A percentile compares a stretch with the other conserved stretches of the same genome.
Conservation (phyloP, 2,329 filamentous ascomycete genomes). For the Tympanopsis confertula region DNA sequence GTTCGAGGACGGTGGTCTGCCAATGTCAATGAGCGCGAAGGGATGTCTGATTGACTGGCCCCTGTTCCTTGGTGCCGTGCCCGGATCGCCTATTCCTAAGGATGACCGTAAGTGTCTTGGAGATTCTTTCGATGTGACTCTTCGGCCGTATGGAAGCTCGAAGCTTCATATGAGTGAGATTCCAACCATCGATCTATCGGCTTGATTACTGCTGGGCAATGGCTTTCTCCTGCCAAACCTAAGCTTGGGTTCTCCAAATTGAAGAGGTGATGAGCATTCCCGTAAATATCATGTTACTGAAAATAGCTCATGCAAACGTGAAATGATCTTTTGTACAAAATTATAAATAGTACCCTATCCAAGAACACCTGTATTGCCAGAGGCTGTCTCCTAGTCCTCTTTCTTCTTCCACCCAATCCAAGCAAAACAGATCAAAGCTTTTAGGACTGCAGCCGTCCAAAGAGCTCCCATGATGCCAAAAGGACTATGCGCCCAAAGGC, state of each 20-base stretch:
- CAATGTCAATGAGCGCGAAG: not conserved
- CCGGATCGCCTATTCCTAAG: no score
- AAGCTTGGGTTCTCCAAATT: no score
- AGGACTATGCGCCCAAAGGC: slow-evolving; percentile 36
- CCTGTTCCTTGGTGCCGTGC: no score
- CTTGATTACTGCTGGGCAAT: no score
- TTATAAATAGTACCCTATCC: no score
- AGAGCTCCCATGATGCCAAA: slow-evolving; percentile 36
- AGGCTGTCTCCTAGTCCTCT: no score
- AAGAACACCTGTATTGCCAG: no score
- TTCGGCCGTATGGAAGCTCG: not conserved
- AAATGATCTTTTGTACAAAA: no score
- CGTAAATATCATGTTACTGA: no score
- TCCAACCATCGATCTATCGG: not conserved
- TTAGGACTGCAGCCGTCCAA: slow-evolving; percentile 21
- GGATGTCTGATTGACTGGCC: not conserved
- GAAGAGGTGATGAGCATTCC: no score
- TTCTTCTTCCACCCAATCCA: not conserved
- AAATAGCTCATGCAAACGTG: no score
- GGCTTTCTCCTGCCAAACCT: no score
- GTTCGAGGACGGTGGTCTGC: not conserved
- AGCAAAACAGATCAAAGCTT: not conserved
- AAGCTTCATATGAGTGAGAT: not conserved
- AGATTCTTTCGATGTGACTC: not conserved
- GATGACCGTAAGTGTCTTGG: not conserved